These are phyloP conservation scores for Tilletia indica DNA, from an alignment of 1,284 basidiomycete genomes.

Conservation along the genomic window DNA sequence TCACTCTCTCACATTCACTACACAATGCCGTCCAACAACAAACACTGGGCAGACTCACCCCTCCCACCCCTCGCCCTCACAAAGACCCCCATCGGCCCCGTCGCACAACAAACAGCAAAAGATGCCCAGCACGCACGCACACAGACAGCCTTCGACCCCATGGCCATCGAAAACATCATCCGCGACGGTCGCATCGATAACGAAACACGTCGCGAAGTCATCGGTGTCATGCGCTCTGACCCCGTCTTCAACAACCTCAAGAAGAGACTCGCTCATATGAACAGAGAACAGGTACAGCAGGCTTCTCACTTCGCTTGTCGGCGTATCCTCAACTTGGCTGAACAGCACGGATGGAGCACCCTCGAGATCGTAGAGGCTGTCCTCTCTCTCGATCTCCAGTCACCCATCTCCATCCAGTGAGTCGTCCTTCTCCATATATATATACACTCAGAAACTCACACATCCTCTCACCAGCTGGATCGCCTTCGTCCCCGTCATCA, in stretches of 20 bases:
- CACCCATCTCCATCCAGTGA: conserved; percentile 19
- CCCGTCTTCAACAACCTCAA: conserved; percentile 48
- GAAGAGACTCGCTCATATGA: conserved; percentile 48
- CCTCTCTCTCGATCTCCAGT: conserved; percentile 41
- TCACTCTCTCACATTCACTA: too few species aligned
- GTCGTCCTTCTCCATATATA: not conserved
- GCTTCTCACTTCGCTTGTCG: conserved; percentile 47
- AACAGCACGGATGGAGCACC: conserved; percentile 44
- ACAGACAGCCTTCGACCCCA: conserved; percentile 37
- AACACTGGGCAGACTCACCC: conserved; percentile 11
- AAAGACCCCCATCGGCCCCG: conserved; percentile 41
- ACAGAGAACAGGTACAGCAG: conserved; percentile 47
- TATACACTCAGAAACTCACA: conserved; percentile 23
- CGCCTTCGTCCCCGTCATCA: conserved; percentile 51
- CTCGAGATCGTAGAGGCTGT: conserved; percentile 48
- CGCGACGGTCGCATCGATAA: conserved; percentile 47
- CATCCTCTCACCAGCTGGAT: conserved; percentile 39
- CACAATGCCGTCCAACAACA: too few species aligned
- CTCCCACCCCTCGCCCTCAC: conserved; percentile 18
- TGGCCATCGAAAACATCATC: conserved; percentile 41
- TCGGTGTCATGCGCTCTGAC: conserved; percentile 36
- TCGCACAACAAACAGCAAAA: conserved; percentile 34
- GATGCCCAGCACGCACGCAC: conserved; percentile 40
- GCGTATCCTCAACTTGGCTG: conserved; percentile 41
- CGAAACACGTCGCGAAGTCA: conserved; percentile 37